Evolutionary conservation across 169 alveolate genomes (phyloP).

Genomic region (Babesia caballi): DNA sequence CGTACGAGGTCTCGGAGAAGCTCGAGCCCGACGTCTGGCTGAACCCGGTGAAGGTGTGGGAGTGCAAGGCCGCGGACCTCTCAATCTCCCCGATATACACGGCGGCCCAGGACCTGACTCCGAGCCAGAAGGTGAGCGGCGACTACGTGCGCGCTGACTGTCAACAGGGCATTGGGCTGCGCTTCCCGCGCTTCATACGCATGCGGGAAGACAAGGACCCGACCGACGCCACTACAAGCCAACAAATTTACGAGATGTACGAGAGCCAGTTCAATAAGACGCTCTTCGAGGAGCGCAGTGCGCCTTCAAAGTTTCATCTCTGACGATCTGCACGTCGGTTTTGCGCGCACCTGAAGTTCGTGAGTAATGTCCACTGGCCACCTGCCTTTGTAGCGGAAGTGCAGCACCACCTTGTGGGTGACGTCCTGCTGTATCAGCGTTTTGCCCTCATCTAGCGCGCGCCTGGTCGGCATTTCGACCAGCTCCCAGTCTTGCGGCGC

Average conservation of each 20-base stretch:
- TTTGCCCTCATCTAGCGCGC: constrained; percentile 24
- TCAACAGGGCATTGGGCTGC: constrained; percentile 92
- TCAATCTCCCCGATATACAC: constrained; percentile 95
- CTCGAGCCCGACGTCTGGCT: constrained; percentile 85
- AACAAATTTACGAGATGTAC: constrained; percentile 86
- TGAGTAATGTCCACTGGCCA: not conserved
- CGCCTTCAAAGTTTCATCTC: constrained; percentile 4
- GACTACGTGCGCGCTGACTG: not conserved
- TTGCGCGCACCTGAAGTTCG: not conserved
- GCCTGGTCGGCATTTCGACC: constrained; percentile 45
- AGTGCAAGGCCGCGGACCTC: constrained; percentile 95
- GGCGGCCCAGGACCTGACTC: constrained; percentile 87
- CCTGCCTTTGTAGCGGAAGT: constrained; percentile 37
- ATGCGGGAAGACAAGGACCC: constrained; percentile 94
- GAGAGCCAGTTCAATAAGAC: constrained; percentile 68
- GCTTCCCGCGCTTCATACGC: constrained; percentile 97
- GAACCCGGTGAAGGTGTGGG: constrained; percentile 95
- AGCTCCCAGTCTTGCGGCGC: constrained; percentile 43
- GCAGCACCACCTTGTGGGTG: constrained; percentile 29
- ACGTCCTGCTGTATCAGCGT: constrained; percentile 54
- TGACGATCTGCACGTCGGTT: constrained; percentile 16
- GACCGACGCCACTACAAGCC: constrained; percentile 89
- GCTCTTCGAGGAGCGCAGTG: not conserved
- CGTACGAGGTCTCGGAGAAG: constrained; percentile 72
- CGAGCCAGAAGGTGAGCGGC: constrained; percentile 50